Percentiles rank a stretch among this genome's conserved stretches.
These are phyloP conservation scores for Pontederia crassipes DNA, from an alignment of 176 grass and related monocot species.

Conservation along the genomic window DNA sequence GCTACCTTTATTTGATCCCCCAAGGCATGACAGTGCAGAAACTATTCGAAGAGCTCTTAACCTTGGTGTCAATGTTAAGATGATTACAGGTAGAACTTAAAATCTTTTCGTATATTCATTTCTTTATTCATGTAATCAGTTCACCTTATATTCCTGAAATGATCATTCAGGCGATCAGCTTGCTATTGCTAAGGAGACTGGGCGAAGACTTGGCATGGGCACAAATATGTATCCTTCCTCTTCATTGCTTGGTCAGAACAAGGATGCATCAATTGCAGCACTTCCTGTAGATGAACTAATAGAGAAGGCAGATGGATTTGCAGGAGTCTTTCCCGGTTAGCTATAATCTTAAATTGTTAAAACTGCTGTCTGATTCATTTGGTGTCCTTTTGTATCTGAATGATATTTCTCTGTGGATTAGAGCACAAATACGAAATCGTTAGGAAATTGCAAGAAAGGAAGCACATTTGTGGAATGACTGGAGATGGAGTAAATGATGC, in stretches of 20 bases:
- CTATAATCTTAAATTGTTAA: neutral
- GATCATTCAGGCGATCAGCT: conserved; percentile 64
- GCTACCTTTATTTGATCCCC: conserved; percentile 81
- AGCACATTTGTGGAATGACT: conserved; percentile 98
- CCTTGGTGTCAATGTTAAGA: conserved; percentile 96
- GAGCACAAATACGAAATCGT: conserved; percentile 99
- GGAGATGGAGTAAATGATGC: conserved; percentile 94
- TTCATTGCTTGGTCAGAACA: conserved; percentile 55
- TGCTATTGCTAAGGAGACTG: conserved; percentile 95
- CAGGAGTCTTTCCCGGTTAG: conserved; percentile 78
- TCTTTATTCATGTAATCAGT: neutral
- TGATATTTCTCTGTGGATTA: conserved; percentile 2
- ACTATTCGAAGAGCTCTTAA: conserved; percentile 73
- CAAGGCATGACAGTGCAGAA: conserved; percentile 83
- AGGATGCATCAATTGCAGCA: conserved; percentile 49
- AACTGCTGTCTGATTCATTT: neutral
- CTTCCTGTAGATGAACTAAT: conserved; percentile 72
- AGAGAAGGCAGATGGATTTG: conserved; percentile 92
- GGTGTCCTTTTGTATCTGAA: no score
- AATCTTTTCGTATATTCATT: neutral
- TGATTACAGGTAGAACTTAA: conserved; percentile 69
- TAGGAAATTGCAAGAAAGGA: conserved; percentile 80
- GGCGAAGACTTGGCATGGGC: conserved; percentile 88
- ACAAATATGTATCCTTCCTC: conserved; percentile 98
- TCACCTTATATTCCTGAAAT: neutral